These are phyloP conservation scores for Tricholoma hemisulphureum DNA, from an alignment of 768 basidiomycete species.

Conservation along the genomic window DNA sequence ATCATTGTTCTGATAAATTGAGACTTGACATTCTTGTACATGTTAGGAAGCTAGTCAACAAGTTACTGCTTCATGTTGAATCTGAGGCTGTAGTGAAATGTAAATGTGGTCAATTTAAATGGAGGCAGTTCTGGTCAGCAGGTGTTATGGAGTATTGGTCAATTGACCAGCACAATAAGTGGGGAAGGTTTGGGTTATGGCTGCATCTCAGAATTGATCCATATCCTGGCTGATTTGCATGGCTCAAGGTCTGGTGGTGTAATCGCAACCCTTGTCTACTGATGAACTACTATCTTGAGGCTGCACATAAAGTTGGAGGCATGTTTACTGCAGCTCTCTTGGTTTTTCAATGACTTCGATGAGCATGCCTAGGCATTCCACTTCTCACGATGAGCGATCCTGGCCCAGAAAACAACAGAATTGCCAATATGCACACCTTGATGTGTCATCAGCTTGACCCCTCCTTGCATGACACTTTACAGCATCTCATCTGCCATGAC, in stretches of 20 bases:
- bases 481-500: slow-evolving; percentile 37
- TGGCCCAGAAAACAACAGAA: slow-evolving; percentile 32
- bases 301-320: slow-evolving; percentile 10
- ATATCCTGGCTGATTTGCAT: too few relatives aligned
- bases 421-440: slow-evolving; percentile 37
- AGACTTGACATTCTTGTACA: too few relatives aligned
- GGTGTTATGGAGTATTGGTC: slow-evolving; percentile 39
- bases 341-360: not conserved
- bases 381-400: slow-evolving; percentile 37
- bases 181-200: too few relatives aligned
- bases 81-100: slow-evolving; percentile 17
- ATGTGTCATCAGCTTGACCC: slow-evolving; percentile 34
- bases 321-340: not conserved
- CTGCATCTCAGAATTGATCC: too few relatives aligned
- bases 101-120: slow-evolving; percentile 19
- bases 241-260: too few relatives aligned
- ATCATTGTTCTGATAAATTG: too few relatives aligned
- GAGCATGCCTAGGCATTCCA: slow-evolving; percentile 21
- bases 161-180: slow-evolving; percentile 46
- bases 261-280: slow-evolving; percentile 29
- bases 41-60: too few relatives aligned
- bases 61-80: too few relatives aligned
- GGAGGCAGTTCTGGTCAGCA: slow-evolving; percentile 35
- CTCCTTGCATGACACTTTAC: slow-evolving; percentile 26
- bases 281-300: slow-evolving; percentile 27